A percentile compares a stretch with the other conserved stretches of the same genome.
These are phyloP conservation scores for Saprolegnia diclina DNA, from an alignment of 352 stramenopile genomes.

Conservation along the genomic window DNA sequence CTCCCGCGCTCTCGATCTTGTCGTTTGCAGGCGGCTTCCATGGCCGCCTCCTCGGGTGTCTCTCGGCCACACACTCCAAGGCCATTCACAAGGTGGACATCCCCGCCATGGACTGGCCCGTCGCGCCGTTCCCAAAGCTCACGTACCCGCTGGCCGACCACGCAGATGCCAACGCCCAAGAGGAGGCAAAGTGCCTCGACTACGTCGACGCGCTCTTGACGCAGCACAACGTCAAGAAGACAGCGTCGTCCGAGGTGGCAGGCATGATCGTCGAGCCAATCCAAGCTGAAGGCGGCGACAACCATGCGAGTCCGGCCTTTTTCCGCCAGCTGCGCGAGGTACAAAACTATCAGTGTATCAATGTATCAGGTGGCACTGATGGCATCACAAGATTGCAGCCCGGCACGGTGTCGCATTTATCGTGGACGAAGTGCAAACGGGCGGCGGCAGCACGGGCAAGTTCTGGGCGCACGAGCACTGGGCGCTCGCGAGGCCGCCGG, in stretches of 20 bases:
- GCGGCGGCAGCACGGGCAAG: slow-evolving; percentile 71
- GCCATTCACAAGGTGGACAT: slow-evolving; percentile 84
- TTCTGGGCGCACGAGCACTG: slow-evolving; percentile 85
- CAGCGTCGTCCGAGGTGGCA: slow-evolving; percentile 42
- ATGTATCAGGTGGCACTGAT: too few species aligned
- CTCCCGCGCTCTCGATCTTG: slow-evolving; percentile 67
- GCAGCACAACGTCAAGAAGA: slow-evolving; percentile 32
- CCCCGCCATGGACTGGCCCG: slow-evolving; percentile 74
- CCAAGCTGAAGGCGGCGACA: slow-evolving; percentile 74
- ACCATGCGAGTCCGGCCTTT: slow-evolving; percentile 65
- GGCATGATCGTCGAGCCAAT: slow-evolving; percentile 80
- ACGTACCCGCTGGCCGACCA: slow-evolving; percentile 61
- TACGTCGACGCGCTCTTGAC: slow-evolving; percentile 54
- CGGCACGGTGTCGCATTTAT: slow-evolving; percentile 69
- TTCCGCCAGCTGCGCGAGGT: slow-evolving; percentile 49
- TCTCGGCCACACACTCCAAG: slow-evolving; percentile 82
- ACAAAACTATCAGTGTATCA: background rate
- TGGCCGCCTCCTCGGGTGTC: slow-evolving; percentile 63
- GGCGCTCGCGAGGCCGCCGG: slow-evolving; percentile 63
- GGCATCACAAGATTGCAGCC: slow-evolving; percentile 34
- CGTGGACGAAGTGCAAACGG: slow-evolving; percentile 81
- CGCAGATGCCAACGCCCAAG: slow-evolving; percentile 50
- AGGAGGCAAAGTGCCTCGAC: slow-evolving; percentile 63
- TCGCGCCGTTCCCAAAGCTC: slow-evolving; percentile 65
- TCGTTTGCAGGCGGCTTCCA: slow-evolving; percentile 83